Evolutionary conservation across 176 grass and related monocot genomes (phyloP).

Genomic region (Ensete ventricosum): DNA sequence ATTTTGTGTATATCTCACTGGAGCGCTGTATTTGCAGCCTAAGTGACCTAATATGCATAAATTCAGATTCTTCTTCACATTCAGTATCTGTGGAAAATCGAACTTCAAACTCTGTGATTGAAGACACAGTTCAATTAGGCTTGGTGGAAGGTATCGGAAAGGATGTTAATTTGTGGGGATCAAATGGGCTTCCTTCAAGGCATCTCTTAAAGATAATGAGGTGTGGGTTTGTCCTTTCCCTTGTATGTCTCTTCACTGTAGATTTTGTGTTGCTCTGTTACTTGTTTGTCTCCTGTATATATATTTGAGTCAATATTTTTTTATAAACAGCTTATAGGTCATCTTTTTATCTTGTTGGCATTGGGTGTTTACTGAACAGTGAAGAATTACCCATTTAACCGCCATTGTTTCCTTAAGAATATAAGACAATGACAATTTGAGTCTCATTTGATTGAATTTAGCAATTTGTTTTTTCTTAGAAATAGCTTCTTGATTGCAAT

Average conservation of each 20-base stretch:
- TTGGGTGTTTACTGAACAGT: neutral
- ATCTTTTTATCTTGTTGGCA: neutral
- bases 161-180: constrained; percentile 56
- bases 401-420: neutral
- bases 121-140: constrained; percentile 13
- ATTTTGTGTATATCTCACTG: constrained; percentile 96
- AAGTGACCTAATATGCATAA: constrained; percentile 59
- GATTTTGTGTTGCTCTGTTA: neutral
- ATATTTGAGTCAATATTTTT: neutral
- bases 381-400: neutral
- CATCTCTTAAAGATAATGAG: constrained; percentile 87
- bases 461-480: too few relatives aligned
- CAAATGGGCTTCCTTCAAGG: constrained; percentile 67
- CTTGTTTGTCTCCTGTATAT: neutral
- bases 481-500: too few relatives aligned
- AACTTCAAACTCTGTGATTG: constrained; percentile 13
- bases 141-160: constrained; percentile 30
- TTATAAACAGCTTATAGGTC: neutral
- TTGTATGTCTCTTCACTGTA: neutral
- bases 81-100: neutral
- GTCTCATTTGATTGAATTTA: neutral
- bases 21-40: constrained; percentile 81
- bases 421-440: neutral
- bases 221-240: constrained; percentile 26
- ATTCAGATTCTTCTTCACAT: constrained; percentile 7